phyloP scores from a whole-genome alignment of 441 rosid species.

The Erodium moschatum region DNA sequence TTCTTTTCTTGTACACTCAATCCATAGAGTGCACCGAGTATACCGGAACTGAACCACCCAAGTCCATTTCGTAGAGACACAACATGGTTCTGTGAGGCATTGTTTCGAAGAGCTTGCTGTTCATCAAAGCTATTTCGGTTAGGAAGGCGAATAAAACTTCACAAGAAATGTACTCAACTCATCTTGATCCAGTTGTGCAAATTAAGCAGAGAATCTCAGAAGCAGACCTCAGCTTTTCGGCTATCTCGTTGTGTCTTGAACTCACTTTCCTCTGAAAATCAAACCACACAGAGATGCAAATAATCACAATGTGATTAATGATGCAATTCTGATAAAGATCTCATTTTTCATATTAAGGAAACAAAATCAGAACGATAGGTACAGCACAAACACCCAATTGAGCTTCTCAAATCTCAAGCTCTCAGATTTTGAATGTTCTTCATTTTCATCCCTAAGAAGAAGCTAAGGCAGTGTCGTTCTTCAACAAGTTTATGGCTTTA shows the following conservation, averaged over 20 bases:
- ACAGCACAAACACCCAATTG: background rate
- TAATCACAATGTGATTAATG: background rate
- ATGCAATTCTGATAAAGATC: background rate
- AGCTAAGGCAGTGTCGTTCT: background rate
- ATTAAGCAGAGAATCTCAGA: constrained; percentile 10
- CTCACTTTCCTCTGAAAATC: constrained; percentile 40
- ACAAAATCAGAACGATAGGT: background rate
- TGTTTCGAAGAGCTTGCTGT: constrained; percentile 41
- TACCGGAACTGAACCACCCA: constrained; percentile 62
- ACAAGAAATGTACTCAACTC: background rate
- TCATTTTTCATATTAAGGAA: background rate
- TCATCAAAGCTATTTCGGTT: constrained; percentile 20
- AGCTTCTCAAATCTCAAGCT: background rate
- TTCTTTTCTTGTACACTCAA: constrained; percentile 55
- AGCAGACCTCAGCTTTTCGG: constrained; percentile 46
- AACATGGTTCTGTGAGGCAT: constrained; percentile 47
- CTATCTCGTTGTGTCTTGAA: constrained; percentile 28
- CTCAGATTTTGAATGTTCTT: background rate
- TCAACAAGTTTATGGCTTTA: background rate
- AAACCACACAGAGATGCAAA: constrained; percentile 17
- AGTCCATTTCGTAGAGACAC: constrained; percentile 64
- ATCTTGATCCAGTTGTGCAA: too few species aligned
- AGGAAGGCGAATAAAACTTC: constrained; percentile 18
- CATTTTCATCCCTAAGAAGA: background rate
- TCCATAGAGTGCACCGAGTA: constrained; percentile 81